phyloP scores from a whole-genome alignment of 495 filamentous ascomycete genomes.

The Lepraria neglecta region DNA sequence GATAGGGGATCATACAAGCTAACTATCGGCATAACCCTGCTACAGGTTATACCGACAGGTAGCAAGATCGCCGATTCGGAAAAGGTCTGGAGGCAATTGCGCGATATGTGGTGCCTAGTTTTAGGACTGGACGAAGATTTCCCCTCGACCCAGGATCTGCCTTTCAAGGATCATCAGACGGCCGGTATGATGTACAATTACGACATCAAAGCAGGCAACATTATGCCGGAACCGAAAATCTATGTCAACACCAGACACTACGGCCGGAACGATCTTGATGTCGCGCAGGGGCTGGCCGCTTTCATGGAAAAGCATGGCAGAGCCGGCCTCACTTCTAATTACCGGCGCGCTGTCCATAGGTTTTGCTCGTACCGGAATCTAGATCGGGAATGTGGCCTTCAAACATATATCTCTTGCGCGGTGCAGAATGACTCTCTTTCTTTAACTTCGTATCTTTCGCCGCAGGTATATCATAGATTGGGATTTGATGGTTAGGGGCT shows the following conservation, averaged over 20 bases:
- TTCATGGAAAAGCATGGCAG: constrained; percentile 28
- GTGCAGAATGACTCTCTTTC: not conserved
- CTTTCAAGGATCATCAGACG: constrained; percentile 29
- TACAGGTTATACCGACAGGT: too few species aligned
- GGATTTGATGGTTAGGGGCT: too few species aligned
- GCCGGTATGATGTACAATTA: constrained; percentile 38
- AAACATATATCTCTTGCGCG: constrained; percentile 8
- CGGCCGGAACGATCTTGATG: constrained; percentile 22
- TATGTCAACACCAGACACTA: constrained; percentile 37
- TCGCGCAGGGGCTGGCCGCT: constrained; percentile 18
- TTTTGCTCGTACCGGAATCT: not conserved
- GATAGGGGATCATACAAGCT: too few species aligned
- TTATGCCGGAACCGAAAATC: constrained; percentile 31
- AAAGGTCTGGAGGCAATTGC: constrained; percentile 17
- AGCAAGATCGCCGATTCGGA: constrained; percentile 23
- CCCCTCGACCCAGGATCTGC: constrained; percentile 19
- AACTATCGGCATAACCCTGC: too few species aligned
- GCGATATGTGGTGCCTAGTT: constrained; percentile 22
- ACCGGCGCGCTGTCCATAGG: not conserved
- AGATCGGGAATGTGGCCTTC: not conserved
- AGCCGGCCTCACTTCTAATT: too few species aligned
- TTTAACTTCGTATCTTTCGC: not conserved
- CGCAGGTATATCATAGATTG: constrained; percentile 11
- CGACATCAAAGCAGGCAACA: constrained; percentile 28
- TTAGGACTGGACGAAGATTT: constrained; percentile 22